These are phyloP conservation scores for Saccharomycopsis crataegensis DNA, from an alignment of 1,139 yeast genomes.

Conservation along the genomic window DNA sequence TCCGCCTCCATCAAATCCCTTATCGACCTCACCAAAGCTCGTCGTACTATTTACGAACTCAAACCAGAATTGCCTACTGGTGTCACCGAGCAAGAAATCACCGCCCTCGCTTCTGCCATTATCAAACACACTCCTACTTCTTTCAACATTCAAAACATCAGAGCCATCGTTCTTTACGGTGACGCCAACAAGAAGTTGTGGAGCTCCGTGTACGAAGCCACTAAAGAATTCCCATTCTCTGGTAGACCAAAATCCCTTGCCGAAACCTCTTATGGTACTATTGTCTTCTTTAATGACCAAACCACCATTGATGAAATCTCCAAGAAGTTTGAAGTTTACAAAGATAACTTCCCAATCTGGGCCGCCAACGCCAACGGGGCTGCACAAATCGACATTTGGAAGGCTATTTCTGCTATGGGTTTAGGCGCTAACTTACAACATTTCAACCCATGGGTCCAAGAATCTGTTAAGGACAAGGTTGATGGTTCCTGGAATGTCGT, in stretches of 20 bases:
- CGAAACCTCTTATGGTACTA: slow-evolving; percentile 39
- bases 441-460: slow-evolving; percentile 36
- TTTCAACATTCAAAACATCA: slow-evolving; percentile 40
- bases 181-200: slow-evolving; percentile 36
- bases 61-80: slow-evolving; percentile 33
- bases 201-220: slow-evolving; percentile 31
- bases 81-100: slow-evolving; percentile 30
- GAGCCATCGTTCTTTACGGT: slow-evolving; percentile 37
- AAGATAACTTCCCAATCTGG: slow-evolving; percentile 36
- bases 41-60: slow-evolving; percentile 35
- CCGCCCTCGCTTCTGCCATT: slow-evolving; percentile 29
- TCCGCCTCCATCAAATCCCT: slow-evolving; percentile 23
- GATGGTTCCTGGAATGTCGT: slow-evolving; percentile 37
- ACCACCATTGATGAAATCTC: slow-evolving; percentile 32
- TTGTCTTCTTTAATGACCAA: slow-evolving; percentile 39
- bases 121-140: slow-evolving; percentile 38
- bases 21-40: slow-evolving; percentile 28
- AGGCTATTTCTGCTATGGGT: slow-evolving; percentile 35
- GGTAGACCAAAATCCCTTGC: slow-evolving; percentile 34
- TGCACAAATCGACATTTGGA: slow-evolving; percentile 39
- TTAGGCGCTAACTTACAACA: slow-evolving; percentile 43
- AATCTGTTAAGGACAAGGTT: slow-evolving; percentile 32
- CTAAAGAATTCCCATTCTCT: slow-evolving; percentile 29
- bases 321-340: slow-evolving; percentile 33
- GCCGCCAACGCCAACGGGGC: slow-evolving; percentile 40